Conservation (phyloP, 257 asterid genomes). For the Echites panduratus region DNA sequence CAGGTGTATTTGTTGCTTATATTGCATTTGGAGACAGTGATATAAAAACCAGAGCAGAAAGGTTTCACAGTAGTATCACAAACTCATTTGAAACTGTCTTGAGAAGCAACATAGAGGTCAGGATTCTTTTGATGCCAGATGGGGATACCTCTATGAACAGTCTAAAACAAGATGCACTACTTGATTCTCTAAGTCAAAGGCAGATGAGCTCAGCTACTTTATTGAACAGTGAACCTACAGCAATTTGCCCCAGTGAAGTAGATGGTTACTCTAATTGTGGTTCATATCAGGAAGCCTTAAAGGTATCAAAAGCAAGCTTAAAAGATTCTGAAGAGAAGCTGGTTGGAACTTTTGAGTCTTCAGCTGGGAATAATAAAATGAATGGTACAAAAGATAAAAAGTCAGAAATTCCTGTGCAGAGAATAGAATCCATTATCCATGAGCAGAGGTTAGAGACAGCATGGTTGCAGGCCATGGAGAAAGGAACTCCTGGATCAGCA, state of each 20-base stretch:
- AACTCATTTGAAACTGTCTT: constrained; percentile 76
- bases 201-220: constrained; percentile 1
- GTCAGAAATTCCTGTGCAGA: constrained; percentile 49
- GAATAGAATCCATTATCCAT: constrained; percentile 74
- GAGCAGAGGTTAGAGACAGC: constrained; percentile 91
- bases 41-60: constrained; percentile 78
- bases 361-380: constrained; percentile 29
- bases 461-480: constrained; percentile 88
- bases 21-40: constrained; percentile 66
- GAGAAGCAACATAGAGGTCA: constrained; percentile 72
- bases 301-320: constrained; percentile 30
- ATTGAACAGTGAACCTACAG: background rate
- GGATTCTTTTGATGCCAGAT: constrained; percentile 47
- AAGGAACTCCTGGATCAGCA: constrained; percentile 59
- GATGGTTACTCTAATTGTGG: constrained; percentile 20
- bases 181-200: constrained; percentile 32
- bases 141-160: constrained; percentile 19
- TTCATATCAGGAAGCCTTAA: constrained; percentile 25
- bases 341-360: constrained; percentile 21
- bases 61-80: constrained; percentile 90
- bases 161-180: constrained; percentile 18
- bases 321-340: constrained; percentile 30
- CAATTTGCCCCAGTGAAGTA: constrained; percentile 7
- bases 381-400: constrained; percentile 38
- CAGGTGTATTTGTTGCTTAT: constrained; percentile 82